Evolutionary conservation across 345 rosid genomes (phyloP), one percentile per base, ranked within the genome.

Genomic region (Toxicodendron radicans): DNA sequence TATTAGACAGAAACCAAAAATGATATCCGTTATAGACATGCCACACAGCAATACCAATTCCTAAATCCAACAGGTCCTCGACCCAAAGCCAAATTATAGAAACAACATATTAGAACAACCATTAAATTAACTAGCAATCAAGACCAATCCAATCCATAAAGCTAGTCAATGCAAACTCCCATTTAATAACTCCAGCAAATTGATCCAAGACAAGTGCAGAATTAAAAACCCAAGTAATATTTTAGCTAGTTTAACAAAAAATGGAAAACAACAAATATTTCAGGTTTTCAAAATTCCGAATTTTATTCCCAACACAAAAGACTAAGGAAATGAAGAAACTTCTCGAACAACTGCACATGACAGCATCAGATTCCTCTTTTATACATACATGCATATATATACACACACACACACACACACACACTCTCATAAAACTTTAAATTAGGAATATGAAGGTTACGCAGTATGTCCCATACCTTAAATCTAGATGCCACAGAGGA

Each of bases 401-500:
- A 23, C 10, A 46, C 27, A 46, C 35, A 66, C 7, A 49, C 10
- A 43, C 52, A 53, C 11, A 18, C 48, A 23, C 10, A 51, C 35
- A 51, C 23, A 53, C 4, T 33, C 6, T 13, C 35, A 41, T 12
- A n/a, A 20, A 62, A 68, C 51, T 32, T 61, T 33, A n/a, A 32
- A 61, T 45, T 16, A 58, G 3, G 32, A 51, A 7, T 24, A 61
- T 33, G 35, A 73, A 23, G 21, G 23, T 17, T 4, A 21, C 12
- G 54, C 71, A 76, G 30, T 95, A 95, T 6, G 99, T 63, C 54
- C n/a, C 75, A 13, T 62, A 88, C 99, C 96, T 95, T 95, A 85
- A 95, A 95, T 86, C 99, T 91, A n/a, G 88, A 79, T 64, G 99
- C 81, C 64, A 95, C 99, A 23, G 99, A 95, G 70, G 99, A 95